phyloP scores from a whole-genome alignment of 306 rosid genomes.

The Arachis stenosperma region DNA sequence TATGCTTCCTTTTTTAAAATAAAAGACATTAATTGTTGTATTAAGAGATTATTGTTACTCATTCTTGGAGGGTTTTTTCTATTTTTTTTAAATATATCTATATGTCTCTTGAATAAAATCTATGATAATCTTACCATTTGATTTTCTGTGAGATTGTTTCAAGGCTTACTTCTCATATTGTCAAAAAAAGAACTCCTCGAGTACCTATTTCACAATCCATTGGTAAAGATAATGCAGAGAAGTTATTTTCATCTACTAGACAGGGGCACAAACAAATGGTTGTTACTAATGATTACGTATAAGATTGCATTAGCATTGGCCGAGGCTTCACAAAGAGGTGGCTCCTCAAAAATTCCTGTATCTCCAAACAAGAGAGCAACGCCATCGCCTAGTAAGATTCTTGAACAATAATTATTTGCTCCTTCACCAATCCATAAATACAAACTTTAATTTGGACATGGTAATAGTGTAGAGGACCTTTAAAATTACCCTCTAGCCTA shows the following conservation, averaged over 20 bases:
- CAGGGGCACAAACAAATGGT: constrained; percentile 53
- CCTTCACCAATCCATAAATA: background rate
- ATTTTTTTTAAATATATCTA: too few species aligned
- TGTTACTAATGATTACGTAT: constrained; percentile 64
- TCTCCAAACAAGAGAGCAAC: constrained; percentile 56
- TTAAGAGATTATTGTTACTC: too few species aligned
- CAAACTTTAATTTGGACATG: too few species aligned
- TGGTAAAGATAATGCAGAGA: constrained; percentile 66
- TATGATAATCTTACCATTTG: constrained; percentile 10
- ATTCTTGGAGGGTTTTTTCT: too few species aligned
- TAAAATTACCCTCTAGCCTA: background rate
- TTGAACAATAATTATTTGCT: background rate
- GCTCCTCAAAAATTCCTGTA: constrained; percentile 64
- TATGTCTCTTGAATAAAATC: too few species aligned
- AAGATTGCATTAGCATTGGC: constrained; percentile 81
- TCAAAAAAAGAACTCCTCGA: constrained; percentile 93
- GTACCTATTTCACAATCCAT: constrained; percentile 47
- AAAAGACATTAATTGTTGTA: too few species aligned
- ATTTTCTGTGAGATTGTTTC: constrained; percentile 36
- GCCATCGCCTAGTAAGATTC: constrained; percentile 53
- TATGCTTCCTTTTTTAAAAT: too few species aligned
- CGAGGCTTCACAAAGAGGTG: constrained; percentile 81
- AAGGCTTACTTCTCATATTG: constrained; percentile 88
- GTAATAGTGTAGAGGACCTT: too few species aligned
- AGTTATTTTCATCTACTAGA: constrained; percentile 61